These are phyloP conservation scores for Poronia punctata DNA, from an alignment of 495 filamentous ascomycete genomes.

Conservation along the genomic window DNA sequence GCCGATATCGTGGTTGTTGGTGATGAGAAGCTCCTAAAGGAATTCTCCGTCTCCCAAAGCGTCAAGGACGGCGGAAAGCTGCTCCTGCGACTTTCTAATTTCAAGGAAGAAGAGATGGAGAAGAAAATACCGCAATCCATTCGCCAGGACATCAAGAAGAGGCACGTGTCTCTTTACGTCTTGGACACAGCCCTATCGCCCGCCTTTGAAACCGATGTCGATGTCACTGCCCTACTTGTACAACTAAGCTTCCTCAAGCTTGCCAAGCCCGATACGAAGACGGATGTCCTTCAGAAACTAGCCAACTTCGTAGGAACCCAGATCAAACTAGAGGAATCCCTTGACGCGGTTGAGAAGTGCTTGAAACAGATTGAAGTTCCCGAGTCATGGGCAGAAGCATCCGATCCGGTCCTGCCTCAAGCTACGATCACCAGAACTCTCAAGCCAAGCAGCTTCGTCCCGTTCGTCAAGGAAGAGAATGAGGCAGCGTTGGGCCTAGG, in stretches of 20 bases:
- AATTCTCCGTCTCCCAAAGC: constrained; percentile 63
- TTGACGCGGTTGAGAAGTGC: constrained; percentile 60
- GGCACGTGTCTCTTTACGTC: constrained; percentile 60
- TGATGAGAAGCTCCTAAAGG: constrained; percentile 68
- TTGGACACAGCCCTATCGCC: constrained; percentile 63
- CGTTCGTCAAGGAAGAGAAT: constrained; percentile 69
- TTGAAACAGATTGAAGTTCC: constrained; percentile 68
- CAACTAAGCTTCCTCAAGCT: constrained; percentile 78
- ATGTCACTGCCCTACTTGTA: constrained; percentile 51
- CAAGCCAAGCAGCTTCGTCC: constrained; percentile 68
- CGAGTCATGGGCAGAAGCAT: constrained; percentile 66
- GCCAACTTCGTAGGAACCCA: constrained; percentile 24
- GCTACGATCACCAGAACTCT: constrained; percentile 52
- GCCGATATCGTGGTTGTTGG: constrained; percentile 76
- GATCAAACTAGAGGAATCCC: constrained; percentile 51
- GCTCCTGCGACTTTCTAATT: constrained; percentile 64
- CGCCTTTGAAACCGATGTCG: constrained; percentile 51
- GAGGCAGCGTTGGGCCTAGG: constrained; percentile 60
- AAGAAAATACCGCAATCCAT: constrained; percentile 69
- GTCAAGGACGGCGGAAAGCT: constrained; percentile 66
- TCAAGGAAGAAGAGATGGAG: constrained; percentile 83
- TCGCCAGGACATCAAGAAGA: constrained; percentile 59
- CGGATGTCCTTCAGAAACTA: constrained; percentile 35
- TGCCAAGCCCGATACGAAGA: constrained; percentile 54
- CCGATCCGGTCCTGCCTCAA: constrained; percentile 42